These are phyloP conservation scores for Fraxinus nigra DNA, from an alignment of 305 asterid genomes.

Conservation along the genomic window DNA sequence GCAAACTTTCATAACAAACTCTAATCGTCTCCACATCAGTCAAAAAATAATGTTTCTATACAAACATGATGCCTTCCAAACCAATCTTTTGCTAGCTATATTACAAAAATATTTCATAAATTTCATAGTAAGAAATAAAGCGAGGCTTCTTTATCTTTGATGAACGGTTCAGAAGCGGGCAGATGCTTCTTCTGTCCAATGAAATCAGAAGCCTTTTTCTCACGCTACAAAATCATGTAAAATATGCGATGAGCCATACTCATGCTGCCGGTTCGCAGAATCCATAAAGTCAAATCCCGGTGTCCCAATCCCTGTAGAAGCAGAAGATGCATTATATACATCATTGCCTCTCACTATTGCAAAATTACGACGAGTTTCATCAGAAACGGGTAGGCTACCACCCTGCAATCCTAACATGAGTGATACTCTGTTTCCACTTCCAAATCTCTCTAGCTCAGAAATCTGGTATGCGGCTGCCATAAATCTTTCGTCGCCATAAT, in stretches of 20 bases:
- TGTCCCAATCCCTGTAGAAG: constrained; percentile 47
- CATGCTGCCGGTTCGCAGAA: constrained; percentile 45
- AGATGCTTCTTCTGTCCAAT: neutral
- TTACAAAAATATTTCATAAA: constrained; percentile 27
- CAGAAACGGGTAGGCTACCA: constrained; percentile 39
- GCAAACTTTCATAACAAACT: neutral
- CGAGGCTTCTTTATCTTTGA: neutral
- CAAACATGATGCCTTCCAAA: constrained; percentile 23
- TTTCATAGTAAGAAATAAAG: neutral
- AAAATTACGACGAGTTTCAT: constrained; percentile 37
- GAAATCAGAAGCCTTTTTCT: constrained; percentile 9
- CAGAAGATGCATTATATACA: constrained; percentile 33
- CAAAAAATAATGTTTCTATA: constrained; percentile 31
- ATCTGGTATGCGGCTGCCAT: constrained; percentile 46
- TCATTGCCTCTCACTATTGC: constrained; percentile 45
- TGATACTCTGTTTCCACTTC: constrained; percentile 53
- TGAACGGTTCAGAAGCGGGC: neutral
- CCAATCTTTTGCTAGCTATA: constrained; percentile 27
- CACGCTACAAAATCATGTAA: constrained; percentile 48
- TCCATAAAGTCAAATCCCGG: constrained; percentile 58
- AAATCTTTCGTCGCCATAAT: constrained; percentile 37
- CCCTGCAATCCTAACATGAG: constrained; percentile 77
- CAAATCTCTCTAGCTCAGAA: constrained; percentile 60
- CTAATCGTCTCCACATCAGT: constrained; percentile 17
- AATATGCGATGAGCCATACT: constrained; percentile 41